Evolutionary conservation across 805 yeast genomes (phyloP).

Genomic region (Nadsonia fulvescens): DNA sequence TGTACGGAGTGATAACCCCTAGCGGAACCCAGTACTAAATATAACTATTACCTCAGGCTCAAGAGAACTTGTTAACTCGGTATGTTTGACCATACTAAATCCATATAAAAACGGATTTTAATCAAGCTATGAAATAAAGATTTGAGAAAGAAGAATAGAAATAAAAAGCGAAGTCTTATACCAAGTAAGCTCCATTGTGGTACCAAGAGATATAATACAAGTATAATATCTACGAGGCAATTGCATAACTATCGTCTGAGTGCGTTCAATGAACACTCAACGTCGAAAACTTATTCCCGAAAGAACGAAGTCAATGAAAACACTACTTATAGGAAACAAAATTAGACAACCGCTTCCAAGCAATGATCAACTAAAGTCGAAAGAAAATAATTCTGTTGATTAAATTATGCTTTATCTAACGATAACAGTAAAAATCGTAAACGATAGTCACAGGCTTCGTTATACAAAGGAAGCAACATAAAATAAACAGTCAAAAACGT

Average conservation of each 20-base stretch:
- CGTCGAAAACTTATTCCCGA: constrained; percentile 7
- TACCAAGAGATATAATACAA: no score
- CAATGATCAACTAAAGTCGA: constrained; percentile 4
- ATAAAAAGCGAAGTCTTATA: constrained; percentile 9
- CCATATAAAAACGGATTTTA: no score
- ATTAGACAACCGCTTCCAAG: constrained; percentile 6
- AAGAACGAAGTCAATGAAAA: constrained; percentile 4
- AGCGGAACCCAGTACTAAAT: no score
- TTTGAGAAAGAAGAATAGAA: constrained; percentile 2
- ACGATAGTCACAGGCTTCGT: constrained; percentile 1
- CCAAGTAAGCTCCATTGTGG: constrained; percentile 22
- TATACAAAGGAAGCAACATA: constrained; percentile 6
- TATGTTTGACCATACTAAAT: no score
- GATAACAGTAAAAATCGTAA: not conserved
- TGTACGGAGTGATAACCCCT: no score
- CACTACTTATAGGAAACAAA: constrained; percentile 2
- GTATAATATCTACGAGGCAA: constrained; percentile 10
- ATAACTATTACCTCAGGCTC: no score
- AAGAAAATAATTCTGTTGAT: constrained; percentile 4
- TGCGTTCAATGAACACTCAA: constrained; percentile 5
- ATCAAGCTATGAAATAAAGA: not conserved
- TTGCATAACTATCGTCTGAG: constrained; percentile 18
- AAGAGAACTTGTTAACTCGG: no score
- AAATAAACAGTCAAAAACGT: not conserved
- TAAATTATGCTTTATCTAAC: not conserved